These are phyloP conservation scores for Lactifluus volemus DNA, from an alignment of 768 basidiomycete genomes.

Conservation along the genomic window DNA sequence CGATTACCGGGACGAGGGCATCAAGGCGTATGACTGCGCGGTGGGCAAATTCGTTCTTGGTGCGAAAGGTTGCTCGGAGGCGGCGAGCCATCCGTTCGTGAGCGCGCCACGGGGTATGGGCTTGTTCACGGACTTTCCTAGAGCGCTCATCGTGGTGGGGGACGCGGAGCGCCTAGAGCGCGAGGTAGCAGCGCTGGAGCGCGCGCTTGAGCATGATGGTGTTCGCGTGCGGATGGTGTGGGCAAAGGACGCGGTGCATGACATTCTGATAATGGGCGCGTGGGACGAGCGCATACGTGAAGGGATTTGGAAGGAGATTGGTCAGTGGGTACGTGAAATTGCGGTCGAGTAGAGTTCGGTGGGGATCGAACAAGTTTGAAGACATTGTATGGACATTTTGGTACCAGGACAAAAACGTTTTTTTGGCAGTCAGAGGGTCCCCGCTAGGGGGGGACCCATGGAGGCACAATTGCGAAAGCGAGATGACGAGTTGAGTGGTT, in stretches of 20 bases:
- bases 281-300: conserved; percentile 20
- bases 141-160: conserved; percentile 37
- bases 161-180: conserved; percentile 44
- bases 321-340: conserved; percentile 14
- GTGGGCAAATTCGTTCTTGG: background rate
- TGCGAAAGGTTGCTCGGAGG: conserved; percentile 6
- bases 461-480: too few species aligned
- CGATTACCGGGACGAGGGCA: conserved; percentile 19
- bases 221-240: conserved; percentile 20
- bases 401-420: too few species aligned
- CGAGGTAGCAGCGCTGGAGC: conserved; percentile 31
- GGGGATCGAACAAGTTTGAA: too few species aligned
- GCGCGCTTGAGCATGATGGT: conserved; percentile 18
- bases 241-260: conserved; percentile 19
- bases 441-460: too few species aligned
- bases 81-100: conserved; percentile 22
- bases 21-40: conserved; percentile 25
- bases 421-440: too few species aligned
- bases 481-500: too few species aligned
- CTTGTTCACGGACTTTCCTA: conserved; percentile 40
- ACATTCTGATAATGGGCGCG: conserved; percentile 15
- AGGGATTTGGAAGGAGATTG: conserved; percentile 18
- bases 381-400: too few species aligned
- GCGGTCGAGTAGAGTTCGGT: background rate
- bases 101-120: conserved; percentile 29